Conservation (phyloP, 306 rosid genomes). For the Psophocarpus tetragonolobus region DNA sequence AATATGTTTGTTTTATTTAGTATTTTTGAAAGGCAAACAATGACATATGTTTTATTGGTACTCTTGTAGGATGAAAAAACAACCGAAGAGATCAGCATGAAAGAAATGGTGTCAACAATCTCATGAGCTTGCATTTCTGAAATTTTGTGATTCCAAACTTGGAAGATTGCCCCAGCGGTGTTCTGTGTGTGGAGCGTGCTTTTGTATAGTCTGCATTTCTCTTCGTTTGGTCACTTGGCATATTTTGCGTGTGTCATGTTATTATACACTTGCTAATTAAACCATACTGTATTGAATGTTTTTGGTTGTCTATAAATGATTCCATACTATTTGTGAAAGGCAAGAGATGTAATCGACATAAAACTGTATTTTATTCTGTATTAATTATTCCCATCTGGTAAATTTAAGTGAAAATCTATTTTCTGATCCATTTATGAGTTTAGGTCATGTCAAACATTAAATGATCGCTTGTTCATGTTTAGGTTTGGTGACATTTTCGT, state of each 20-base stretch:
- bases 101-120: slow-evolving; percentile 31
- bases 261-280: slow-evolving; percentile 20
- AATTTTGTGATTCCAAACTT: slow-evolving; percentile 31
- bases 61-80: slow-evolving; percentile 37
- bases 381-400: not conserved
- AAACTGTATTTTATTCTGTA: not conserved
- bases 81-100: slow-evolving; percentile 35
- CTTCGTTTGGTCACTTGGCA: slow-evolving; percentile 18
- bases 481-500: not conserved
- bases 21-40: too few relatives aligned
- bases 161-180: slow-evolving; percentile 42
- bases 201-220: slow-evolving; percentile 44
- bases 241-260: slow-evolving; percentile 24
- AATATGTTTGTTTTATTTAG: too few relatives aligned
- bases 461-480: not conserved
- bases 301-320: not conserved
- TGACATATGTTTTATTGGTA: not conserved
- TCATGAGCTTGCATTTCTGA: slow-evolving; percentile 6
- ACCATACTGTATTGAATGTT: slow-evolving; percentile 31
- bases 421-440: not conserved
- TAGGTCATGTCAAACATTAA: not conserved
- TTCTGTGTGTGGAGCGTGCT: slow-evolving; percentile 42
- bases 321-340: slow-evolving; percentile 1
- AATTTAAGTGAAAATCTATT: not conserved
- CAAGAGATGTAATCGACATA: not conserved